Evolutionary conservation across 2,329 filamentous ascomycete species (phyloP).

Genomic region (Geosmithia morbida): DNA sequence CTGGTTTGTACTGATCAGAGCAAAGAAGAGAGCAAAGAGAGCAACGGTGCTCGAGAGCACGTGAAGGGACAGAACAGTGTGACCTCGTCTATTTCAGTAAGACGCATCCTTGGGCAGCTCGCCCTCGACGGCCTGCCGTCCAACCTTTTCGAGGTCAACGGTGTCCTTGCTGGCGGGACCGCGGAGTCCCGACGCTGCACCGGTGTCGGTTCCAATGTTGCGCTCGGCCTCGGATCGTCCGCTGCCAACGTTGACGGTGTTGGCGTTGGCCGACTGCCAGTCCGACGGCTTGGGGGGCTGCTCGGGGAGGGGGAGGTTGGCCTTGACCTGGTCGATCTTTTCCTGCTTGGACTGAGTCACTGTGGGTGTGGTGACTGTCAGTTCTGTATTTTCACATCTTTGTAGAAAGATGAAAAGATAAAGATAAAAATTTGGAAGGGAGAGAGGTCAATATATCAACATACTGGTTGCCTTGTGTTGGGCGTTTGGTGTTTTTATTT

Average conservation of each 20-base stretch:
- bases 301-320: conserved; percentile 68
- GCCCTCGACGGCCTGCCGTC: conserved; percentile 47
- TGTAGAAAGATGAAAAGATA: too few species aligned
- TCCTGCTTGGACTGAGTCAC: conserved; percentile 42
- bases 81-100: neutral
- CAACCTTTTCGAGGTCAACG: conserved; percentile 43
- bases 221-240: conserved; percentile 33
- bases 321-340: conserved; percentile 51
- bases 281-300: conserved; percentile 64
- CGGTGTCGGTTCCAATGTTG: conserved; percentile 34
- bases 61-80: too few species aligned
- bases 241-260: conserved; percentile 56
- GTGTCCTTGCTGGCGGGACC: conserved; percentile 43
- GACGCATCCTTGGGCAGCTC: conserved; percentile 15
- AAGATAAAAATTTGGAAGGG: too few species aligned
- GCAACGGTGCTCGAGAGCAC: too few species aligned
- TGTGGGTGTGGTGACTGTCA: neutral
- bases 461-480: too few species aligned
- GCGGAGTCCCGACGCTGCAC: conserved; percentile 35
- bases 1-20: too few species aligned
- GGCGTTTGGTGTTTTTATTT: too few species aligned
- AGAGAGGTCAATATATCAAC: too few species aligned
- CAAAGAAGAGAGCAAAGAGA: too few species aligned
- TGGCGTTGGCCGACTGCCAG: conserved; percentile 58
- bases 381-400: too few species aligned